Evolutionary conservation across 805 yeast genomes (phyloP), one percentile per base, ranked within the genome.

Genomic region (Saturnispora halmiae): DNA sequence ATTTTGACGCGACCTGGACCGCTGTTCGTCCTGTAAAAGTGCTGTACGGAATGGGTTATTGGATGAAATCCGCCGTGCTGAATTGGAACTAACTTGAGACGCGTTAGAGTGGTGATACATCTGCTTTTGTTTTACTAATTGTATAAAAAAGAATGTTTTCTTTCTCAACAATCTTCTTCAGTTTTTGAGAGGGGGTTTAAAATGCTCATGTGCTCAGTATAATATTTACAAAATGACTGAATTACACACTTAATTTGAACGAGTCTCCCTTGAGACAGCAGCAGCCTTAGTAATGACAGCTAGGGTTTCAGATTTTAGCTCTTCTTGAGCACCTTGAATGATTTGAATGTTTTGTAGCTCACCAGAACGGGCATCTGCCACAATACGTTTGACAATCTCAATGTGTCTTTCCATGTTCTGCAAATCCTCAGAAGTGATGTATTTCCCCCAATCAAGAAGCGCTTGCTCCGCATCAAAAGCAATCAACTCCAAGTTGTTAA

Each of bases 31-130:
- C 36, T 56, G 60, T 4, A 60, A 36, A 22, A 66, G 52, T 6
- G 67, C 69, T 41, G 66, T 65, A 53, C 90, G 70, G 58, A 82
- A 82, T n/a, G 90, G 90, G 50, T 82, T 82, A 56, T 78, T 78
- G 3, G 77, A 65, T 6, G 87, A 79, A 40, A 77, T 59, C 47
- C 77, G 56, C 50, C 73, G 56, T 14, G 51, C 48, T 1, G 66
- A 61, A 2, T 75, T 73, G 48, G 54, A 48, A 9, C 64, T 58
- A 1, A 59, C 45, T 11, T 48, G 47, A 9, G 65, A 61, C 14
- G 50, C 37, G 42, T 61, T 61, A 14, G 58, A 41, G 35, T 61
- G 65, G 28, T 42, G 51, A 32, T 61, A 61, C 59, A 59, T 59
- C 11, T 9, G 40, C 6, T 30, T 18, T 37, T 36, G 28, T 21